Evolutionary conservation across 1,284 basidiomycete species (phyloP), one percentile per base, ranked within the genome.

Genomic region (Neotropicomus parvogracilis): DNA sequence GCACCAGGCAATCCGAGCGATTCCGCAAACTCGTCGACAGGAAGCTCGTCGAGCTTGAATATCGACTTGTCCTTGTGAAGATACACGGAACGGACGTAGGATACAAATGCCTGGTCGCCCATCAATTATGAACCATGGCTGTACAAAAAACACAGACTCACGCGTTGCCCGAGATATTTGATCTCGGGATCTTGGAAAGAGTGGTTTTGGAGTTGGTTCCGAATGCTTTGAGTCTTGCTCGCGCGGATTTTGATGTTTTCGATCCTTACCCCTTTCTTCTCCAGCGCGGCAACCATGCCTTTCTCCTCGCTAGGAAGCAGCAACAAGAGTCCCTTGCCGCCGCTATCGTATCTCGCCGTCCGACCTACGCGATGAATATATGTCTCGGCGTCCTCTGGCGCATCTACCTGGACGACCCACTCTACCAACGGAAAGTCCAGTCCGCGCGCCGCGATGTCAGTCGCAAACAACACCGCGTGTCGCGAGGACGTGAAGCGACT

Each of bases 351-450:
- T 40, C 95, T 77, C 31, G 95, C 97, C 9, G 95, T 99, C 44
- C 95, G 78, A 1, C 95, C 95, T 1, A 99, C 95, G 20, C 95
- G 85, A 67, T 99, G 95, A 40, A 99, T 93, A 67, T 99, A 99
- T 11, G 93, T 97, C 52, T 97, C 95, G n/a, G 88, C 91, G 63
- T 98, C 95, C 69, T 99, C 95, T 0, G 95, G 95, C 20, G 90
- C 92, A 67, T 99, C 95, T n/a, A 95, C 75, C 67, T 99, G 97
- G 29, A 99, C 69, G 11, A 99, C 95, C 95, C 97, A 99, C 67
- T 97, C 92, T 21, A 99, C 87, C 0, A 90, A 81, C 3, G 97
- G 95, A 67, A 99, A 99, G 70, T 99, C 97, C 50, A 99, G 77
- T 12, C 95, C 95, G 48, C 97, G 84, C 3, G 95, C 94, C 21